These are phyloP conservation scores for Metschnikowia kunwiensis DNA, from an alignment of 805 yeast genomes.

Conservation along the genomic window DNA sequence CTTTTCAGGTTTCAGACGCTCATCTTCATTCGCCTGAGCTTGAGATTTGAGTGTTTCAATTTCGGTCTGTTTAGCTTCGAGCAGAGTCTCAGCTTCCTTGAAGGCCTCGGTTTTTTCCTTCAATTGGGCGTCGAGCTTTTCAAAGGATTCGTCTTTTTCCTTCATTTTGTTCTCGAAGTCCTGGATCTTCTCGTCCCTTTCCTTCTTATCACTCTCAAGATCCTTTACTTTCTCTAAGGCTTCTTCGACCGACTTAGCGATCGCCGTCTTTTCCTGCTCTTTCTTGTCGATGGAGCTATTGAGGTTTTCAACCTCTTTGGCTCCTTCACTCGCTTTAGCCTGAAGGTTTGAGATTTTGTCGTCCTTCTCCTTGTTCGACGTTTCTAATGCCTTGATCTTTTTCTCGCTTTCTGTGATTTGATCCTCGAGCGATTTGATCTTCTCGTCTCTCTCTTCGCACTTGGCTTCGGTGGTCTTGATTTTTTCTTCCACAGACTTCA, in stretches of 20 bases:
- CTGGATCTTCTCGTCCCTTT: constrained; percentile 7
- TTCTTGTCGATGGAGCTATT: constrained; percentile 4
- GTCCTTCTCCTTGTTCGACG: constrained; percentile 1
- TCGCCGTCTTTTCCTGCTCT: constrained; percentile 3
- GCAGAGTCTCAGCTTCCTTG: neutral
- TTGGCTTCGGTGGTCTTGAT: constrained; percentile 1
- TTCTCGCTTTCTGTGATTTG: constrained; percentile 1
- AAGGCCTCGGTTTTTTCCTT: constrained; percentile 4
- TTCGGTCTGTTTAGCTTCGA: constrained; percentile 7
- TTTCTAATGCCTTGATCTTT: constrained; percentile 1
- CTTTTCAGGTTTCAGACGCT: constrained; percentile 1
- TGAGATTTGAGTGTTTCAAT: constrained; percentile 10
- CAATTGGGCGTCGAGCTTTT: constrained; percentile 6
- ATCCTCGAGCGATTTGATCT: constrained; percentile 4
- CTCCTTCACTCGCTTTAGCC: neutral
- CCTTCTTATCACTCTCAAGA: constrained; percentile 10
- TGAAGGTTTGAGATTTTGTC: constrained; percentile 3
- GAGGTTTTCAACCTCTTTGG: constrained; percentile 5
- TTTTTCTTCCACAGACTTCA: constrained; percentile 1
- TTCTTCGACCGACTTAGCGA: neutral
- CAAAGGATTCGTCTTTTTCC: neutral
- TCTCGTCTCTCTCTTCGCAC: constrained; percentile 5
- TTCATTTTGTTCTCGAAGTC: constrained; percentile 1
- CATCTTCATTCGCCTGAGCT: constrained; percentile 3
- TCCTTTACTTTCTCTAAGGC: constrained; percentile 4